A percentile compares a stretch with the other conserved stretches of the same genome.
These are phyloP conservation scores for Penicillium sp. DNA, from an alignment of 2,329 filamentous ascomycete genomes.

Conservation along the genomic window DNA sequence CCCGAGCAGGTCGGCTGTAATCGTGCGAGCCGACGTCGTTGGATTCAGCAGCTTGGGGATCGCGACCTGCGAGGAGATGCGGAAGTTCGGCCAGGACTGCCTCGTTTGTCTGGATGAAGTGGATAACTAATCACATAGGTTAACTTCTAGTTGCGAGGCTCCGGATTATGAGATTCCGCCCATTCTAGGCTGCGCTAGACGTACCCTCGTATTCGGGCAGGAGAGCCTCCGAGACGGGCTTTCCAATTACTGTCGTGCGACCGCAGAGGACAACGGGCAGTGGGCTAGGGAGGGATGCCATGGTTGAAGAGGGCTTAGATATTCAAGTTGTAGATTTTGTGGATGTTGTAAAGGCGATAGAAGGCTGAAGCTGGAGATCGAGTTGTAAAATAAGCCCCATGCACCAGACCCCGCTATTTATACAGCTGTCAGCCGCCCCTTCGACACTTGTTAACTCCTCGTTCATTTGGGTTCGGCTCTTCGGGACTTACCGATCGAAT, in stretches of 20 bases:
- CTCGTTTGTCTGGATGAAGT: conserved; percentile 26
- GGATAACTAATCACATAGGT: conserved; percentile 21
- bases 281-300: conserved; percentile 11
- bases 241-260: conserved; percentile 16
- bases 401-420: conserved; percentile 1
- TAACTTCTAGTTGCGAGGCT: background rate
- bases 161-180: background rate
- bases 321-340: background rate
- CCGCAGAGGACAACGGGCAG: conserved; percentile 26
- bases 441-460: background rate
- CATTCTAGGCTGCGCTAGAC: background rate
- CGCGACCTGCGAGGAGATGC: conserved; percentile 26
- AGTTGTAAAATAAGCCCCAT: too few relatives aligned
- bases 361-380: too few relatives aligned
- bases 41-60: conserved; percentile 21
- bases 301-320: background rate
- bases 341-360: background rate
- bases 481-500: too few relatives aligned
- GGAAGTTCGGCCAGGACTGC: conserved; percentile 27
- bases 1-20: conserved; percentile 28
- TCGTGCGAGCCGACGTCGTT: conserved; percentile 32
- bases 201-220: conserved; percentile 27
- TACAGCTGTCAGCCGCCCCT: background rate
- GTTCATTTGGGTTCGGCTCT: too few relatives aligned
- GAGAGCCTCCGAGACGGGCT: conserved; percentile 19